Conservation (phyloP, 169 alveolate genomes). For the Theileria annulata region DNA sequence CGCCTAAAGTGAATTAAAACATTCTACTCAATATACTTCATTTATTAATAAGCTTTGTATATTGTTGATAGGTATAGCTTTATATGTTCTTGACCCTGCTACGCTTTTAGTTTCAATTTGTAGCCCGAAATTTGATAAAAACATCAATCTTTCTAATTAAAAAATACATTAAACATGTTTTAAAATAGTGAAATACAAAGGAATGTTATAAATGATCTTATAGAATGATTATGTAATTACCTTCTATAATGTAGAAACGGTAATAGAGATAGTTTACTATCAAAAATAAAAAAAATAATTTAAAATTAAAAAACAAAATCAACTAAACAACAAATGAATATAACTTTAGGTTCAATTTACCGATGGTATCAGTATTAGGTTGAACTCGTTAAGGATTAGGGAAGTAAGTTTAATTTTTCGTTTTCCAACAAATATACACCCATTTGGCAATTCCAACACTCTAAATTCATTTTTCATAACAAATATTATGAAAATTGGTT, state of each 20-base stretch:
- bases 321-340: not conserved
- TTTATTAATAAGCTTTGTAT: slow-evolving; percentile 41
- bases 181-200: not conserved
- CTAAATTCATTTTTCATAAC: slow-evolving; percentile 19
- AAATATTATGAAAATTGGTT: not conserved
- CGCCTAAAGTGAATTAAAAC: slow-evolving; percentile 27
- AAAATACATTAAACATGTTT: not conserved
- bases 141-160: slow-evolving; percentile 44
- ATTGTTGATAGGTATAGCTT: slow-evolving; percentile 24
- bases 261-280: not conserved
- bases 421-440: slow-evolving; percentile 27
- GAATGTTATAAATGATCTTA: not conserved
- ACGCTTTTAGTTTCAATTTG: slow-evolving; percentile 37
- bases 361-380: not conserved
- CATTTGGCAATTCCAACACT: slow-evolving; percentile 33
- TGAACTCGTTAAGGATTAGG: not conserved
- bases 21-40: slow-evolving; percentile 33
- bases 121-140: slow-evolving; percentile 43
- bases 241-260: not conserved
- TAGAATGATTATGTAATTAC: not conserved
- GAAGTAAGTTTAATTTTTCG: not conserved
- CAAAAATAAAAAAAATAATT: not conserved
- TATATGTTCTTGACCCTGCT: slow-evolving; percentile 2
- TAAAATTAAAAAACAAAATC: too few relatives aligned
- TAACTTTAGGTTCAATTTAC: not conserved